Base-by-base conservation (phyloP, 2,329 filamentous ascomycete species). In the Sphaerostilbella broomeana region DNA sequence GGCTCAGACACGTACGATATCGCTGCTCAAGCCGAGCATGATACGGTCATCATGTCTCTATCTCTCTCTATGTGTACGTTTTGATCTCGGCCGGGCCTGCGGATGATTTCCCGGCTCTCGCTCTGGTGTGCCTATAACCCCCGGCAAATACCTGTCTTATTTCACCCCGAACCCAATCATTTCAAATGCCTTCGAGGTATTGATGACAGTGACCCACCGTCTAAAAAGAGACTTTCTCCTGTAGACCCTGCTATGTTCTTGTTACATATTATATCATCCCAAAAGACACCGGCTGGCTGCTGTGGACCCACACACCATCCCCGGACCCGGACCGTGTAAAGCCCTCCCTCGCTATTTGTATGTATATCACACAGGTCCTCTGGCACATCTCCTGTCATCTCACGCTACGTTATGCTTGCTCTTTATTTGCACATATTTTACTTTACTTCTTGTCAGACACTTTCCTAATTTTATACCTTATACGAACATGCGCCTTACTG, bases 21-120 rank as follows among this genome's bases (percentile, higher is more conserved):
- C n/a, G n/a, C n/a, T n/a, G n/a, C n/a, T n/a, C n/a, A n/a, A n/a
- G n/a, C n/a, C 6, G 25, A 28, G 15, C 19, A 29, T 29, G 22
- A 11, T 20, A 15, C 20, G 12, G 4, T 19, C 16, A 30, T 22
- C 7, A n/a, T 24, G 13, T 6, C 6, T 9, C 25, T 24, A 17
- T 40, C 19, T n/a, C 15, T 11, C n/a, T 10, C 5, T 6, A 28
- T 28, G 6, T 28, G 25, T 13, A n/a, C 5, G 25, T 28, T 28
- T 6, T 24, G 29, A 29, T 33, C 40, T 25, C 40, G 35, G 40
- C 40, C 40, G 40, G 40, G 28, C 40, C 24, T 32, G 35, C 40
- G 40, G 40, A 42, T 34, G 35, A 38, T 19, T 33, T 34, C 19
- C 29, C 29, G 22, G 33, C 22, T 29, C 18, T 33, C 17, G 15